Percentiles rank a stretch among this genome's conserved stretches.
Conservation (phyloP, 345 rosid species). For the Psidium friedrichsthalianum region DNA sequence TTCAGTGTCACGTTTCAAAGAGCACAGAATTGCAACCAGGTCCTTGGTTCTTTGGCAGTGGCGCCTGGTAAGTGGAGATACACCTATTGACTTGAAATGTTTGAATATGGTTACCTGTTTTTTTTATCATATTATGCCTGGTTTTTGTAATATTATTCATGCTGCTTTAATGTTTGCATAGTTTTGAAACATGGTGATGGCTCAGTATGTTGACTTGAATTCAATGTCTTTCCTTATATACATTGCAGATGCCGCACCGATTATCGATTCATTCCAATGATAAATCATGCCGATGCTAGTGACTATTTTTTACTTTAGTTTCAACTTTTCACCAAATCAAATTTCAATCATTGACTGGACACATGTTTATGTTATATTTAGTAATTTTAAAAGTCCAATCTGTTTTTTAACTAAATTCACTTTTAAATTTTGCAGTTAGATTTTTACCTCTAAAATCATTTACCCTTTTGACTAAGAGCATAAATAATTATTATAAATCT, state of each 20-base stretch:
- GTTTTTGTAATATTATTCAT: background rate
- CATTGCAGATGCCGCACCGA: background rate
- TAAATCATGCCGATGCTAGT: background rate
- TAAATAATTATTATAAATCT: background rate
- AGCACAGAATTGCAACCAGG: too few relatives aligned
- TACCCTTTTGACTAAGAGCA: too few relatives aligned
- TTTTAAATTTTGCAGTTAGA: too few relatives aligned
- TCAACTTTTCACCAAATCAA: background rate
- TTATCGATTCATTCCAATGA: background rate
- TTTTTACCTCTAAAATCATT: too few relatives aligned
- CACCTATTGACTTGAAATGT: background rate
- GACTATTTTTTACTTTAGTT: background rate
- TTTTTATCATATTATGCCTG: background rate
- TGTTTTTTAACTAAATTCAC: background rate
- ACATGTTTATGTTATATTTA: background rate
- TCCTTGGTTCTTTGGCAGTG: slow-evolving; percentile 2
- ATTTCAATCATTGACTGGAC: background rate
- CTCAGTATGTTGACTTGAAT: background rate
- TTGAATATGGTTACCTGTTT: background rate
- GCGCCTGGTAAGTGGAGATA: slow-evolving; percentile 7
- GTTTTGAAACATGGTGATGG: background rate
- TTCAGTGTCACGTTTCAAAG: background rate
- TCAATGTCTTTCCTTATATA: background rate
- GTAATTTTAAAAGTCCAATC: background rate
- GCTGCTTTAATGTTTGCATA: background rate